Percentiles rank a stretch among this genome's conserved stretches.
These are phyloP conservation scores for Clitoria ternatea DNA, from an alignment of 306 rosid genomes.

Conservation along the genomic window DNA sequence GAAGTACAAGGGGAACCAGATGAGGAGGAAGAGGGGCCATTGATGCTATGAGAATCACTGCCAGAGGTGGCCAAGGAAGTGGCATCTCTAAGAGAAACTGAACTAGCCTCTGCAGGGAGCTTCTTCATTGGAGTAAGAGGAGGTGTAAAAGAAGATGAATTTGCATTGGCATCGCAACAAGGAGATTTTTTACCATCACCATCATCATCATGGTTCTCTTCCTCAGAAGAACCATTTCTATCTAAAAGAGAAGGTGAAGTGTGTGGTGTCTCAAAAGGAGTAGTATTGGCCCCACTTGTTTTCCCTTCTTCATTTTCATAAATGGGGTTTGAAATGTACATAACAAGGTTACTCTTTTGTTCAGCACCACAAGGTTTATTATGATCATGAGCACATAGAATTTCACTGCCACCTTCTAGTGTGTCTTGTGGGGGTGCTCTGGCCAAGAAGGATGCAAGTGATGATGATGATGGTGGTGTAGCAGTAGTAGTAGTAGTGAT, in stretches of 20 bases:
- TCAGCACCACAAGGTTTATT: background rate
- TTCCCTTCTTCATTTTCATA: slow-evolving; percentile 53
- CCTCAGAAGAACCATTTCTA: slow-evolving; percentile 36
- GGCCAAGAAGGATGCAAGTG: slow-evolving; percentile 33
- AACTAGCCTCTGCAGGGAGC: slow-evolving; percentile 67
- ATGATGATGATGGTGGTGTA: slow-evolving; percentile 25
- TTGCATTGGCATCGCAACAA: slow-evolving; percentile 2
- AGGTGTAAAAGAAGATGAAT: slow-evolving; percentile 47
- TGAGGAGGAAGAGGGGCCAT: slow-evolving; percentile 64
- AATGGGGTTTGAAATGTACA: slow-evolving; percentile 91
- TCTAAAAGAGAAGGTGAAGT: slow-evolving; percentile 75
- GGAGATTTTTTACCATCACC: slow-evolving; percentile 24
- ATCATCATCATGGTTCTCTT: slow-evolving; percentile 35
- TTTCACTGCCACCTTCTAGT: slow-evolving; percentile 6
- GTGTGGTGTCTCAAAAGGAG: slow-evolving; percentile 84
- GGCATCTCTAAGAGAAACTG: slow-evolving; percentile 69
- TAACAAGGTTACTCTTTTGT: slow-evolving; percentile 57
- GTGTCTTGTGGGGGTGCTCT: slow-evolving; percentile 28
- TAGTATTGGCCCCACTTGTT: slow-evolving; percentile 35
- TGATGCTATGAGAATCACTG: slow-evolving; percentile 62
- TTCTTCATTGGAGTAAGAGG: slow-evolving; percentile 84
- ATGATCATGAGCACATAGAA: slow-evolving; percentile 1
- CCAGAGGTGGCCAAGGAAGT: slow-evolving; percentile 57
- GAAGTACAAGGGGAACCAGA: slow-evolving; percentile 76
- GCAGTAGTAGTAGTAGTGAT: too few species aligned